Evolutionary conservation across 169 alveolate species (phyloP), one percentile per base, ranked within the genome.

Genomic region (Plasmodium berghei): DNA sequence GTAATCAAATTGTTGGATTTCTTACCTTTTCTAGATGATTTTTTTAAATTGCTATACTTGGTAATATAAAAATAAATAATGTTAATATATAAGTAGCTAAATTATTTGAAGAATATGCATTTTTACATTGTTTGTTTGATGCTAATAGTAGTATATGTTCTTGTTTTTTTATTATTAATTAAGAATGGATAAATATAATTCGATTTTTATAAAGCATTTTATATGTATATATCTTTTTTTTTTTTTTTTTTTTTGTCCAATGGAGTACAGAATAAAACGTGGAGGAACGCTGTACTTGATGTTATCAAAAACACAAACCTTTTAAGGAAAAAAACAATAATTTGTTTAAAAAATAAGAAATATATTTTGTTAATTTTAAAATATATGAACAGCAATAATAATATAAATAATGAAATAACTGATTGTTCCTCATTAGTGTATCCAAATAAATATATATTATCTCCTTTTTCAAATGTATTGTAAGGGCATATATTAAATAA

Each of bases 21-120:
- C 24, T 61, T 73, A 26, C 87, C 87, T n/a, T 73, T 46, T 54
- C 8, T 59, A 16, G 87, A 73, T 45, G 87, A 73, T 40, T 22
- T 73, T 46, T 40, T 73, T 61, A 73, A 46, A 42, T 59, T 73
- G 20, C 40, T 73, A 59, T 73, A 73, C 54, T 63, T 73, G 73
- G 87, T 73, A 59, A 45, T 3, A 34, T 34, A 2, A 4, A 34
- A 34, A 34, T 34, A 4, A 1, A 34, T 34, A 4, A 4, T 4
- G 8, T 34, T 34, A 5, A 34, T 4, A 34, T 34, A 61, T 10
- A 18, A 5, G 9, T 0, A 14, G 4, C 5, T 22, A 9, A 24
- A 16, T n/a, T 16, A 58, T 5, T 4, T 12, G 9, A 9, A 20
- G 4, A 10, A 10, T 42, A 2, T 10, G 22, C 16, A 24, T 18